These are phyloP conservation scores for Phytopythium boreale DNA, from an alignment of 352 stramenopile species.

Conservation along the genomic window DNA sequence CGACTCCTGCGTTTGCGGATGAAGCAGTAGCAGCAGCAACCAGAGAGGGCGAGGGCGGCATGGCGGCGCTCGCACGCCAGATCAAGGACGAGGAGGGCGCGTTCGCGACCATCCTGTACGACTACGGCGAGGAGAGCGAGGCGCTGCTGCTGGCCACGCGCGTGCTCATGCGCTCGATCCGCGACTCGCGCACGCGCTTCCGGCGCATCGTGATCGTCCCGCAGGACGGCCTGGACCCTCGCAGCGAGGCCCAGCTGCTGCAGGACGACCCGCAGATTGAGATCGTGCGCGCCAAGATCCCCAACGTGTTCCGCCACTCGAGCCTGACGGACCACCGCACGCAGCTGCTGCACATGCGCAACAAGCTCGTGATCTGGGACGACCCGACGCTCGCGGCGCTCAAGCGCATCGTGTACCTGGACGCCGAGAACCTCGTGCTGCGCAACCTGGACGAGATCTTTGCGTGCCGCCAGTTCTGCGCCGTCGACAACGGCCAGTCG, in stretches of 20 bases:
- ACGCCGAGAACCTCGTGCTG: slow-evolving; percentile 77
- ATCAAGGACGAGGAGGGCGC: slow-evolving; percentile 27
- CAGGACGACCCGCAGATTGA: slow-evolving; percentile 61
- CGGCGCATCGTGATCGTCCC: slow-evolving; percentile 70
- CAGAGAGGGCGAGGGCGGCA: not conserved
- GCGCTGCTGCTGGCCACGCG: slow-evolving; percentile 56
- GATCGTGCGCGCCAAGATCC: slow-evolving; percentile 56
- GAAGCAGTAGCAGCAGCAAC: not conserved
- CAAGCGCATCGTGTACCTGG: slow-evolving; percentile 72
- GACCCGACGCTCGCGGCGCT: slow-evolving; percentile 58
- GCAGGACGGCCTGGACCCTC: slow-evolving; percentile 47
- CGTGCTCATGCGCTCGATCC: slow-evolving; percentile 67
- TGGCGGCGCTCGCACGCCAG: slow-evolving; percentile 9
- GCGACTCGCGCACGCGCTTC: slow-evolving; percentile 64
- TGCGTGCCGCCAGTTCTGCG: slow-evolving; percentile 71
- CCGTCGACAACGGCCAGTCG: slow-evolving; percentile 78
- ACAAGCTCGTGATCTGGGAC: slow-evolving; percentile 82
- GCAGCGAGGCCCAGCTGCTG: slow-evolving; percentile 34
- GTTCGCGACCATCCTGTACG: slow-evolving; percentile 73
- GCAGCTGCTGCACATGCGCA: slow-evolving; percentile 79
- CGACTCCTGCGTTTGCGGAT: not conserved
- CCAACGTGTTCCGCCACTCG: slow-evolving; percentile 68
- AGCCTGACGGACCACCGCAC: slow-evolving; percentile 57
- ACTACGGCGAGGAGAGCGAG: slow-evolving; percentile 58
- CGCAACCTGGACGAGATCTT: slow-evolving; percentile 85